These are phyloP conservation scores for Pichia sp. DNA, from an alignment of 1,139 yeast genomes.

Conservation along the genomic window DNA sequence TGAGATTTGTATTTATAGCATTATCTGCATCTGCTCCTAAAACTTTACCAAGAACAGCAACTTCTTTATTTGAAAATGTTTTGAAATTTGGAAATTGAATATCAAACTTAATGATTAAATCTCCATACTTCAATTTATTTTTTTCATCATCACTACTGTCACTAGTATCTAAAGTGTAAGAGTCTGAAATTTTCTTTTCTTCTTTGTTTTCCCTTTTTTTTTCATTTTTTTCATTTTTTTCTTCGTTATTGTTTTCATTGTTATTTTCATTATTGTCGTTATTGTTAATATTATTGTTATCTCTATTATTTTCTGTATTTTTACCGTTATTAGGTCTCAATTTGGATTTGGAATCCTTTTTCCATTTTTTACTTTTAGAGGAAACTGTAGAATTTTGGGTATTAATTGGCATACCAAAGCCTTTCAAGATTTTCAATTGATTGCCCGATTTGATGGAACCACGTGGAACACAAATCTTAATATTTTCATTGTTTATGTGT, in stretches of 20 bases:
- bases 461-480: conserved; percentile 35
- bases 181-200: neutral
- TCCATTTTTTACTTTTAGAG: conserved; percentile 9
- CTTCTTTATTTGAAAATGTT: conserved; percentile 34
- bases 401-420: conserved; percentile 62
- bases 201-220: neutral
- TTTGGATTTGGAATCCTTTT: neutral
- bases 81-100: conserved; percentile 43
- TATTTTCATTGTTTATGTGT: conserved; percentile 41
- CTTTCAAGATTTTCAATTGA: conserved; percentile 40
- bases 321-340: neutral
- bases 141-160: conserved; percentile 3
- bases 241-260: neutral
- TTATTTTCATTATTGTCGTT: neutral
- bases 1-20: neutral
- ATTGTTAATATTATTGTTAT: neutral
- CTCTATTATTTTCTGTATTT: neutral
- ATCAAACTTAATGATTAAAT: conserved; percentile 44
- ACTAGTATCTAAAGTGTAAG: neutral
- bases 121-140: conserved; percentile 32
- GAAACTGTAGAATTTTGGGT: conserved; percentile 15
- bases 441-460: conserved; percentile 47
- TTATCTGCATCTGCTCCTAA: neutral
- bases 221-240: neutral
- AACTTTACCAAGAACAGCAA: conserved; percentile 32